phyloP scores from a whole-genome alignment of 208 protist genomes.

The Crithidia bombi region DNA sequence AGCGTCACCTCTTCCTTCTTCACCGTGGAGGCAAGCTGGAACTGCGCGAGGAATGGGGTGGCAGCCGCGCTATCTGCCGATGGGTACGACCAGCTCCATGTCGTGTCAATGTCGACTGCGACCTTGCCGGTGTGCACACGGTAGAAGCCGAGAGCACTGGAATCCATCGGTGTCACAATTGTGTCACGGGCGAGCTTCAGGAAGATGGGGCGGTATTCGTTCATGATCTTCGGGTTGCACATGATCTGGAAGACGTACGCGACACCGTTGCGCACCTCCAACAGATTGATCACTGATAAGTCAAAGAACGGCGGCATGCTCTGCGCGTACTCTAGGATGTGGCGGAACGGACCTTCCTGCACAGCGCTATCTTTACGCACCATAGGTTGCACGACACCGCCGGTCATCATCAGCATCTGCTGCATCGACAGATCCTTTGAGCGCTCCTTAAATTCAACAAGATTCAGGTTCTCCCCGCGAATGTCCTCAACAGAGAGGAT shows the following conservation, averaged over 20 bases:
- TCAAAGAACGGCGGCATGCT: slow-evolving; percentile 76
- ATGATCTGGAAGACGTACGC: slow-evolving; percentile 88
- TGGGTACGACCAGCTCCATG: slow-evolving; percentile 58
- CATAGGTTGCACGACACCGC: slow-evolving; percentile 60
- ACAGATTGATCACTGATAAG: slow-evolving; percentile 71
- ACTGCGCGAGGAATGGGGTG: slow-evolving; percentile 32
- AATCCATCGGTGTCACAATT: slow-evolving; percentile 42
- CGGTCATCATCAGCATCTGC: slow-evolving; percentile 87
- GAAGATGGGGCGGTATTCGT: slow-evolving; percentile 60
- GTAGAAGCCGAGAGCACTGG: slow-evolving; percentile 53
- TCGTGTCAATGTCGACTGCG: slow-evolving; percentile 57
- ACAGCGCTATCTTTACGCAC: slow-evolving; percentile 56
- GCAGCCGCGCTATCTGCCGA: background rate
- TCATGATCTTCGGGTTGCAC: slow-evolving; percentile 65
- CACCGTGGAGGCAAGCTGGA: slow-evolving; percentile 49
- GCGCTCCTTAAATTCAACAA: slow-evolving; percentile 79
- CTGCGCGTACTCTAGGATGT: slow-evolving; percentile 68
- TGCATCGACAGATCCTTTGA: slow-evolving; percentile 71
- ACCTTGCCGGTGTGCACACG: slow-evolving; percentile 55
- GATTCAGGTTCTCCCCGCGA: slow-evolving; percentile 69
- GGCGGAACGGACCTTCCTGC: slow-evolving; percentile 61
- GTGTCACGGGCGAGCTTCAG: slow-evolving; percentile 66
- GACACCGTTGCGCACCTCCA: slow-evolving; percentile 70
- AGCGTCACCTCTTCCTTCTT: slow-evolving; percentile 71
- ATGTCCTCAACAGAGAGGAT: slow-evolving; percentile 82